Base-by-base conservation (phyloP, 148 eudicot genomes). In the Rhododendron williamsianum region DNA sequence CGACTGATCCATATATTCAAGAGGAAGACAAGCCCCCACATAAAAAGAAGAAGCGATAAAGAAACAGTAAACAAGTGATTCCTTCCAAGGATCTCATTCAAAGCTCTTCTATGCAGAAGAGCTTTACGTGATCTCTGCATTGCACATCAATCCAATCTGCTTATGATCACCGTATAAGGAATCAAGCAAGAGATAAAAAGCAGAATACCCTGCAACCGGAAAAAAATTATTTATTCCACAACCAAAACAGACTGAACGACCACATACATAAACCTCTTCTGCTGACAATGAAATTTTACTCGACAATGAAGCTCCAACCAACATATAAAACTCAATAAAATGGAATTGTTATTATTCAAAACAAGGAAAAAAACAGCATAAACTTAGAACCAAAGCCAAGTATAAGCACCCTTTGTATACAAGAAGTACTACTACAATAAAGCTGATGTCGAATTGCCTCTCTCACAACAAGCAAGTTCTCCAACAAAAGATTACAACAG, bases 51-150 rank as follows among this genome's bases (percentile, higher is more conserved):
- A 21, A 94, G 85, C 49, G 98, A 92, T 38, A 97, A 74, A 72
- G 99, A 97, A 86, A 92, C 87, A 73, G 91, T 93, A 85, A 87
- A 94, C 85, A 93, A 87, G 58, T 84, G 90, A 69, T 72, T 91
- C 87, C 91, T 88, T 36, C 93, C 93, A 82, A 49, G 76, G 52
- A 90, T 84, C 23, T 87, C 90, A 81, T 90, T 88, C 85, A 92
- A 89, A 88, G 92, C 96, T 91, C 95, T 93, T 86, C 98, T 90
- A 78, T 89, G 90, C 41, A 93, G 96, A 93, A 95, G 96, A 97
- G 98, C 96, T 93, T 89, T 95, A 83, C 96, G 96, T 90, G 99
- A 94, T 90, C 93, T 93, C 93, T 95, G 76, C 76, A 71, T 71
- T 71, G 76, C 76, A 4, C 76, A 71, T 71, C 76, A 71, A 71